Evolutionary conservation across 805 yeast species (phyloP).

Genomic region (Saccharomyces kudriavzevii): DNA sequence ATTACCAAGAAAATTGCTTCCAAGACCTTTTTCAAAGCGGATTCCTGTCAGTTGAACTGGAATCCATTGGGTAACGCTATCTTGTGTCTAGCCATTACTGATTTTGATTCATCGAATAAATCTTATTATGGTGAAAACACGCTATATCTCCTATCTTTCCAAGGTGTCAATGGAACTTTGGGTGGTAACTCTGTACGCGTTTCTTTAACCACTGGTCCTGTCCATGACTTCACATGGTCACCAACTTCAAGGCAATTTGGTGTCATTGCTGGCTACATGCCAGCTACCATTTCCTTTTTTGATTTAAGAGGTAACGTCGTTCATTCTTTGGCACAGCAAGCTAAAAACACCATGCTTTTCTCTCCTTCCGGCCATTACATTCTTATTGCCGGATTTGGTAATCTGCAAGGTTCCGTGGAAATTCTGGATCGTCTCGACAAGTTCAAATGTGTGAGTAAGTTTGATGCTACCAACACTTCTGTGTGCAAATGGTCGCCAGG

Average conservation of each 20-base stretch:
- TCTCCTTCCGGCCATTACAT: conserved; percentile 92
- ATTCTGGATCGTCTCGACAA: conserved; percentile 85
- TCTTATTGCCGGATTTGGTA: conserved; percentile 95
- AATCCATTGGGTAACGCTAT: conserved; percentile 89
- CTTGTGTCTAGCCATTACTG: conserved; percentile 88
- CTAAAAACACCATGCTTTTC: conserved; percentile 82
- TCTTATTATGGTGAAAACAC: conserved; percentile 96
- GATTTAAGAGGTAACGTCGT: conserved; percentile 88
- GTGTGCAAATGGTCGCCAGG: conserved; percentile 98
- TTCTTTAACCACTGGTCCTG: conserved; percentile 84
- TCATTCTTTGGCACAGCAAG: conserved; percentile 73
- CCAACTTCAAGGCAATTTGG: conserved; percentile 95
- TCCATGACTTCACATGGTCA: conserved; percentile 96
- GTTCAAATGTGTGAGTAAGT: conserved; percentile 67
- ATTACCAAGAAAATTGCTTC: conserved; percentile 63
- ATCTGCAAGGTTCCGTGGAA: conserved; percentile 93
- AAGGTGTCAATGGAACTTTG: conserved; percentile 58
- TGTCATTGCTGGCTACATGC: conserved; percentile 96
- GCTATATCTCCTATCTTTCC: conserved; percentile 56
- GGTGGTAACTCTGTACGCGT: conserved; percentile 88
- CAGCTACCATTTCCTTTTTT: conserved; percentile 88
- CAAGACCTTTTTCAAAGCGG: conserved; percentile 92
- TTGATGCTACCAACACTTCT: conserved; percentile 92
- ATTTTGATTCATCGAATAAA: conserved; percentile 88
- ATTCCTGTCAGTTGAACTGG: conserved; percentile 87